Conservation (phyloP, 352 stramenopile species). For the Globisporangium emineosum region DNA sequence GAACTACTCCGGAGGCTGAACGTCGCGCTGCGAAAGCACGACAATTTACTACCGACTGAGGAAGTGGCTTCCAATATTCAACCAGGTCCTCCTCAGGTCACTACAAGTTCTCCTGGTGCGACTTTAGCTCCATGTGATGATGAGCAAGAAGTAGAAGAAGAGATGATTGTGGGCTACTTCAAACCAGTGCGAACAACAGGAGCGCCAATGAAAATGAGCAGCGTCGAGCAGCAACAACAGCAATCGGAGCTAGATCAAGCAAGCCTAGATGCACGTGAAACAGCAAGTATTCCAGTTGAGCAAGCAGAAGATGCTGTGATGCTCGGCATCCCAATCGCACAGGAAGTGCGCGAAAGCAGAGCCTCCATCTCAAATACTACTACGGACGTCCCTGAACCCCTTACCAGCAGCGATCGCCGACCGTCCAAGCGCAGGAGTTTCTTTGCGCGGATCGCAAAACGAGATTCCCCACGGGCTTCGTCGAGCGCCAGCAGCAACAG, state of each 20-base stretch:
- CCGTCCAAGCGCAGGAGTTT: constrained; percentile 23
- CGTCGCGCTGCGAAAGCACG: constrained; percentile 26
- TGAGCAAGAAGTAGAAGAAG: constrained; percentile 12
- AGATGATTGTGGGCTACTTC: constrained; percentile 46
- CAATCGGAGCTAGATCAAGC: not conserved
- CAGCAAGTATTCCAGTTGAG: not conserved
- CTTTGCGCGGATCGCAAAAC: constrained; percentile 15
- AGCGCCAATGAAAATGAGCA: not conserved
- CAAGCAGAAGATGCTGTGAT: not conserved
- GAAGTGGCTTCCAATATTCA: not conserved
- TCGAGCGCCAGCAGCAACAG: constrained; percentile 11
- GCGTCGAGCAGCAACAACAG: not conserved
- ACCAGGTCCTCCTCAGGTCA: not conserved
- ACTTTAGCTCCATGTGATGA: not conserved
- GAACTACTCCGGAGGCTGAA: constrained; percentile 37
- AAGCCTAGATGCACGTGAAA: not conserved
- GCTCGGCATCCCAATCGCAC: constrained; percentile 9
- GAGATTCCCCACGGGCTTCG: constrained; percentile 2
- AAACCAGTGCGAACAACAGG: constrained; percentile 8
- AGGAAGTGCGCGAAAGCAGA: constrained; percentile 10
- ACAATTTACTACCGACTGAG: constrained; percentile 10
- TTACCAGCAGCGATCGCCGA: constrained; percentile 3
- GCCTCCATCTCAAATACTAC: not conserved
- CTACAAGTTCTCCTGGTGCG: not conserved
- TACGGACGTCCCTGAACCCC: not conserved